A percentile compares a stretch with the other conserved stretches of the same genome.
phyloP scores from a whole-genome alignment of 1,284 basidiomycete genomes.

The Trichosporon asahii region DNA sequence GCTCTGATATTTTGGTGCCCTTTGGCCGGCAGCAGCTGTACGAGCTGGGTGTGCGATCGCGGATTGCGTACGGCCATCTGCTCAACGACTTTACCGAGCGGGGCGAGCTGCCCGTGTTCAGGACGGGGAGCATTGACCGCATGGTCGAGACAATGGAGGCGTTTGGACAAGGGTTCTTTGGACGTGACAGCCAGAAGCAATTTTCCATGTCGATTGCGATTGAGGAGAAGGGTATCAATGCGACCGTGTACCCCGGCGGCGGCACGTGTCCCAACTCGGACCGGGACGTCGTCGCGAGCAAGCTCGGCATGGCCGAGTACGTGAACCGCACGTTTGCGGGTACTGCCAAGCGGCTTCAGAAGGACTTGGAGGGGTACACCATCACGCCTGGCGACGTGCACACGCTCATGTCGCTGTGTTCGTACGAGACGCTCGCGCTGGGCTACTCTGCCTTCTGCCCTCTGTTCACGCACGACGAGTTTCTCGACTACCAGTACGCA shows the following conservation, averaged over 20 bases:
- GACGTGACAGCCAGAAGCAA: conserved; percentile 69
- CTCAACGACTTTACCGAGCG: conserved; percentile 69
- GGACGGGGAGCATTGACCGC: conserved; percentile 72
- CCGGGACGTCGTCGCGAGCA: conserved; percentile 59
- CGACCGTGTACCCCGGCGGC: conserved; percentile 31
- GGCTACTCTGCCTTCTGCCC: conserved; percentile 86
- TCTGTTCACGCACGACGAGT: conserved; percentile 78
- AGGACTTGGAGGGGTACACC: conserved; percentile 21
- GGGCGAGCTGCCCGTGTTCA: conserved; percentile 56
- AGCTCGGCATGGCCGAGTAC: conserved; percentile 19
- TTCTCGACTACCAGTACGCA: neutral
- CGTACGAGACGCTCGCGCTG: conserved; percentile 88
- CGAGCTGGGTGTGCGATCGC: conserved; percentile 42
- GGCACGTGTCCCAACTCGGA: conserved; percentile 63
- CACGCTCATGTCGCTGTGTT: conserved; percentile 57
- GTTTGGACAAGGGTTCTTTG: conserved; percentile 83
- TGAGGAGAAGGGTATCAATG: conserved; percentile 60
- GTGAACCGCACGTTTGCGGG: conserved; percentile 63
- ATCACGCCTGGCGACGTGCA: conserved; percentile 34
- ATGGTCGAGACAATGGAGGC: conserved; percentile 79
- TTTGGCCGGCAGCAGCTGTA: conserved; percentile 52
- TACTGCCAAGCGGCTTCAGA: conserved; percentile 14
- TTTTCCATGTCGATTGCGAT: conserved; percentile 61
- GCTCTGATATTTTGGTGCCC: conserved; percentile 53
- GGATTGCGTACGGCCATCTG: conserved; percentile 69